Evolutionary conservation across 2,329 filamentous ascomycete species (phyloP).

Genomic region (Ceratocystis cubensis): DNA sequence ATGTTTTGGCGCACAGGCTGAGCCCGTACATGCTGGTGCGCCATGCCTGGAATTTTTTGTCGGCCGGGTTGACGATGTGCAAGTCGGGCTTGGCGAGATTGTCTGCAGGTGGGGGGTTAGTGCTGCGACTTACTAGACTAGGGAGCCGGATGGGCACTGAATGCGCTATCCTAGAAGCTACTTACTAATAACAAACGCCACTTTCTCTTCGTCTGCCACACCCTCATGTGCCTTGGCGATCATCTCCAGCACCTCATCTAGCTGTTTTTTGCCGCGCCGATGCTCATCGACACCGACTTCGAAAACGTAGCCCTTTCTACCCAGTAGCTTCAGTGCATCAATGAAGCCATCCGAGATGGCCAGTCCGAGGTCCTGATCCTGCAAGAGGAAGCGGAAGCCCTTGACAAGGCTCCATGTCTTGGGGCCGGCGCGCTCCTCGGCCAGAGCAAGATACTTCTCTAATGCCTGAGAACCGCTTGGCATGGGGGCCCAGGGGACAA

Average conservation of each 20-base stretch:
- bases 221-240: conserved; percentile 53
- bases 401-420: conserved; percentile 53
- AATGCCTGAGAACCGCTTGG: conserved; percentile 49
- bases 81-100: conserved; percentile 85
- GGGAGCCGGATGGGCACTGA: neutral
- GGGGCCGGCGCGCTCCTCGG: conserved; percentile 48
- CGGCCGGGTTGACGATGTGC: conserved; percentile 44
- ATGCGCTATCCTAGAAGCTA: neutral
- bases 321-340: conserved; percentile 52
- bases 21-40: conserved; percentile 54
- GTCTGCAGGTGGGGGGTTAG: conserved; percentile 38
- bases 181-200: conserved; percentile 57
- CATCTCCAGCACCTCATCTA: conserved; percentile 59
- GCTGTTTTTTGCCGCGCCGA: conserved; percentile 59
- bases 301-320: conserved; percentile 53
- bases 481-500: conserved; percentile 79
- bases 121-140: neutral
- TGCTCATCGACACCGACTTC: conserved; percentile 77
- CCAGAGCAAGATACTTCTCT: conserved; percentile 50
- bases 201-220: conserved; percentile 45
- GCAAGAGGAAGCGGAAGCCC: conserved; percentile 73
- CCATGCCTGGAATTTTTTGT: conserved; percentile 56
- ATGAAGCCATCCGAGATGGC: conserved; percentile 54
- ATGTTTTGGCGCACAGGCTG: conserved; percentile 51
- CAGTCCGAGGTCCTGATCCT: conserved; percentile 57